Evolutionary conservation across 345 rosid species (phyloP).

Genomic region (Boechera retrofracta): DNA sequence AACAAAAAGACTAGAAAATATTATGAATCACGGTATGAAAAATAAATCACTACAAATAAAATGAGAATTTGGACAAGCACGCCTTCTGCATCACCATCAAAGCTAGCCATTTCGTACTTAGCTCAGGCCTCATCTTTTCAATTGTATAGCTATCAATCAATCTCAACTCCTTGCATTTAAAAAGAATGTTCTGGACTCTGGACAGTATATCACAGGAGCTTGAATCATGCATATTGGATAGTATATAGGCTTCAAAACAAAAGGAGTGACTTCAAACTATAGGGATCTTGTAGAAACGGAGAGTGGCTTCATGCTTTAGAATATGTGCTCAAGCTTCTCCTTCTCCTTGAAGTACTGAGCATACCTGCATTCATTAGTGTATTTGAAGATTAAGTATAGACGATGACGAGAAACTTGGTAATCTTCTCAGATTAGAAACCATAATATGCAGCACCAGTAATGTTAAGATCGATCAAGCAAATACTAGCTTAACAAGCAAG

Average conservation of each 20-base stretch:
- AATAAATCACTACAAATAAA: conserved; percentile 10
- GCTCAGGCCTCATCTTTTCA: conserved; percentile 70
- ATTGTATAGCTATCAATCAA: conserved; percentile 42
- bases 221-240: conserved; percentile 50
- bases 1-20: no score
- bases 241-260: not conserved
- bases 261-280: not conserved
- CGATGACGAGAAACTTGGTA: no score
- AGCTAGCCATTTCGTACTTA: conserved; percentile 80
- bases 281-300: not conserved
- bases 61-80: conserved; percentile 79
- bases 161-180: conserved; percentile 72
- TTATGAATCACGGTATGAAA: no score
- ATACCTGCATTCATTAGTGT: conserved; percentile 53
- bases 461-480: no score
- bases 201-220: conserved; percentile 60
- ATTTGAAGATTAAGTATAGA: not conserved
- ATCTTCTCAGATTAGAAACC: no score
- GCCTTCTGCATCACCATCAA: conserved; percentile 87
- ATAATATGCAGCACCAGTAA: no score
- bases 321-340: conserved; percentile 66
- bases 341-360: conserved; percentile 59
- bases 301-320: conserved; percentile 40
- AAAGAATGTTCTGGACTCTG: conserved; percentile 75
- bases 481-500: no score